These are phyloP conservation scores for Neocatenulostroma microsporum DNA, from an alignment of 2,329 filamentous ascomycete genomes.

Conservation along the genomic window DNA sequence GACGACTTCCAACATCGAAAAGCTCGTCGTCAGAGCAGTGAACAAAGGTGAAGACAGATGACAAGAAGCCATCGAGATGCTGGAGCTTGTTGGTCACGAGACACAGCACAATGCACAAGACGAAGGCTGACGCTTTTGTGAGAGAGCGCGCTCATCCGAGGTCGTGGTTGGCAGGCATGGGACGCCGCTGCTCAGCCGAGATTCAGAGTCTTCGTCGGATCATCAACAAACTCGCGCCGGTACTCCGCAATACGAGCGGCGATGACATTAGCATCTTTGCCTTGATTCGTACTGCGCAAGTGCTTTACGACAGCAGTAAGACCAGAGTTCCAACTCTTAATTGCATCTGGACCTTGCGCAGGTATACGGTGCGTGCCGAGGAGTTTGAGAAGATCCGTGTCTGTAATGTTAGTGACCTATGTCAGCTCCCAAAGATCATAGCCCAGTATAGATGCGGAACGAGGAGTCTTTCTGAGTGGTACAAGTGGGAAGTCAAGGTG, in stretches of 20 bases:
- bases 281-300: constrained; percentile 51
- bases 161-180: no score
- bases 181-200: no score
- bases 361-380: constrained; percentile 23
- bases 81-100: no score
- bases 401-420: constrained; percentile 25
- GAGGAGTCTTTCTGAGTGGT: no score
- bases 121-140: background rate
- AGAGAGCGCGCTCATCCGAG: no score
- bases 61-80: no score
- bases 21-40: background rate
- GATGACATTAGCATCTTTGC: constrained; percentile 58
- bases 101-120: background rate
- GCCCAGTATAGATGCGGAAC: no score
- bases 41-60: background rate
- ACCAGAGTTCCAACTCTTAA: constrained; percentile 49
- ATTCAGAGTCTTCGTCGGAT: constrained; percentile 54
- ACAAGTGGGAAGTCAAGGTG: no score
- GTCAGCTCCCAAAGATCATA: constrained; percentile 22
- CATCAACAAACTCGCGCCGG: constrained; percentile 56
- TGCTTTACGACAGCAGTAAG: constrained; percentile 54
- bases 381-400: constrained; percentile 24
- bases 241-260: constrained; percentile 60
- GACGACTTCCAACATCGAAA: no score
- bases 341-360: constrained; percentile 18